These are phyloP conservation scores for Brassica rapa DNA, from an alignment of 345 rosid species.

Conservation along the genomic window DNA sequence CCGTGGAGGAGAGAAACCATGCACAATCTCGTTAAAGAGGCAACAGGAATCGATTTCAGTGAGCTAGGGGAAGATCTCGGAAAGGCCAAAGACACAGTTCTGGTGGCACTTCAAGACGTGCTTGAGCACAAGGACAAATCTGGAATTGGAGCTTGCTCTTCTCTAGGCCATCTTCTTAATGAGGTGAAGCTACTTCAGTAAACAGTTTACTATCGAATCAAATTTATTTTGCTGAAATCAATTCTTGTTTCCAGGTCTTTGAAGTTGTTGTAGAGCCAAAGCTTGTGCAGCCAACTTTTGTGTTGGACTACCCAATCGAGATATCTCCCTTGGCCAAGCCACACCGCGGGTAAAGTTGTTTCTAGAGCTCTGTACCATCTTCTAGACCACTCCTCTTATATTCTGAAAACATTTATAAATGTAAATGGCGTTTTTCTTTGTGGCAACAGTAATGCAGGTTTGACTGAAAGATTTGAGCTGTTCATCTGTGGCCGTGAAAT, in stretches of 20 bases:
- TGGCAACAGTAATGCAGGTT: constrained; percentile 53
- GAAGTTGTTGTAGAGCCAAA: constrained; percentile 87
- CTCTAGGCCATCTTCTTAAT: constrained; percentile 83
- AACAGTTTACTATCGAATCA: neutral
- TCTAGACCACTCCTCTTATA: constrained; percentile 13
- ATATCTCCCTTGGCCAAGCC: constrained; percentile 97
- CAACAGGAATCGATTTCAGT: constrained; percentile 66
- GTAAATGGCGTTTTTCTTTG: neutral
- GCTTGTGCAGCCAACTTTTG: constrained; percentile 94
- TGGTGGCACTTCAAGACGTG: constrained; percentile 53
- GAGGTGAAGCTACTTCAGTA: constrained; percentile 55
- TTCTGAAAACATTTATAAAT: constrained; percentile 1
- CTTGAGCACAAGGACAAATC: constrained; percentile 72
- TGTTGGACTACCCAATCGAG: constrained; percentile 90
- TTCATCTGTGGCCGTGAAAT: constrained; percentile 94
- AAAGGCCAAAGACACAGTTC: constrained; percentile 63
- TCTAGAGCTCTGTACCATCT: constrained; percentile 7
- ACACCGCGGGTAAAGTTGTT: constrained; percentile 64
- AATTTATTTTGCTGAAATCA: constrained; percentile 17
- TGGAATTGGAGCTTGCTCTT: constrained; percentile 68
- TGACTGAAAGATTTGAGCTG: constrained; percentile 96
- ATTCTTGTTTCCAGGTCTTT: constrained; percentile 59
- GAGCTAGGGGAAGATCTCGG: constrained; percentile 58
- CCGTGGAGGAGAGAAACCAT: constrained; percentile 98
- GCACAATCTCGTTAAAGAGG: constrained; percentile 90